Percentiles rank a stretch among this genome's conserved stretches.
Evolutionary conservation across 169 alveolate species (phyloP).

Genomic region (Plasmodium coatneyi): DNA sequence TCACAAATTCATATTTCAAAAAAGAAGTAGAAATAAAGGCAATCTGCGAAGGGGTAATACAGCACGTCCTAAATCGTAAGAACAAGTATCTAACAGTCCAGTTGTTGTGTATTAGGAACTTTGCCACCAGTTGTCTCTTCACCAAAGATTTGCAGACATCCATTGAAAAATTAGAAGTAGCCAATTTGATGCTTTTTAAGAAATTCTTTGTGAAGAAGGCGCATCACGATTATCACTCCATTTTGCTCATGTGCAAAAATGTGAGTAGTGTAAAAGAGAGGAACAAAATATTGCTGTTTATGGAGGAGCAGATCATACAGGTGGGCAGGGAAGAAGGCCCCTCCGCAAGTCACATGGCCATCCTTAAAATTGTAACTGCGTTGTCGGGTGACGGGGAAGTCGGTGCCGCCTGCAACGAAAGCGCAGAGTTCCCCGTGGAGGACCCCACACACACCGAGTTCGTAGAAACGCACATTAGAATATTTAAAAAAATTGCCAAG

Average conservation of each 20-base stretch:
- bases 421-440: neutral
- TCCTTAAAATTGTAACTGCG: conserved; percentile 15
- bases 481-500: conserved; percentile 15
- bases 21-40: conserved; percentile 34
- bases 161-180: conserved; percentile 35
- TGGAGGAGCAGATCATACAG: conserved; percentile 15
- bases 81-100: neutral
- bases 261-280: conserved; percentile 27
- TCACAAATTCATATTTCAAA: conserved; percentile 23
- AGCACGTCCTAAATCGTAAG: neutral
- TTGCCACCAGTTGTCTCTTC: conserved; percentile 42
- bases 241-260: conserved; percentile 60
- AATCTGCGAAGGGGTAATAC: conserved; percentile 24
- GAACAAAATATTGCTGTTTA: conserved; percentile 37
- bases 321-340: neutral
- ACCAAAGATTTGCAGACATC: conserved; percentile 2
- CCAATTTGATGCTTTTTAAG: conserved; percentile 25
- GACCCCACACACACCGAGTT: neutral
- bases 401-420: neutral
- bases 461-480: conserved; percentile 49
- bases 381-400: neutral
- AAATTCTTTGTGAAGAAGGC: conserved; percentile 18
- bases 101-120: conserved; percentile 27
- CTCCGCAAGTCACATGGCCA: neutral
- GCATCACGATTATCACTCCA: conserved; percentile 20